These are phyloP conservation scores for Phaseolus coccineus DNA, from an alignment of 331 rosid species.

Conservation along the genomic window DNA sequence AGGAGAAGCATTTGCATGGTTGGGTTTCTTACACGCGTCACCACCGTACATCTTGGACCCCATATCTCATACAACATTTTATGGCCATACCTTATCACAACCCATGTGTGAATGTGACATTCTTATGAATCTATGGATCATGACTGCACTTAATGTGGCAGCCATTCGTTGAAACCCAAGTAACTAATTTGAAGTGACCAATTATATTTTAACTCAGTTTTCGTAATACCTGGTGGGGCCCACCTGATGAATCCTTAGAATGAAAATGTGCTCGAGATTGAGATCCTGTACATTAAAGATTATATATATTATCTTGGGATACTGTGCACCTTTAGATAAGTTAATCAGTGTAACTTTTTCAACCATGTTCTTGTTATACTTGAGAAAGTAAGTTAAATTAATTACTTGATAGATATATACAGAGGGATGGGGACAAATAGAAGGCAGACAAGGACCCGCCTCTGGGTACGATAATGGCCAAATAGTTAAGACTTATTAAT, in stretches of 20 bases:
- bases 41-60: slow-evolving; percentile 30
- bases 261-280: slow-evolving; percentile 37
- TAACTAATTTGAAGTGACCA: slow-evolving; percentile 39
- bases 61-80: slow-evolving; percentile 30
- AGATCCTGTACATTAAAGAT: slow-evolving; percentile 18
- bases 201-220: slow-evolving; percentile 2
- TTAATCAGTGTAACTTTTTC: background rate
- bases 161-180: slow-evolving; percentile 43
- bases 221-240: slow-evolving; percentile 15
- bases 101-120: slow-evolving; percentile 42
- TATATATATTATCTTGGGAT: slow-evolving; percentile 18
- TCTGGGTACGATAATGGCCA: slow-evolving; percentile 17
- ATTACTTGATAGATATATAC: background rate
- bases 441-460: slow-evolving; percentile 11
- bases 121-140: slow-evolving; percentile 49
- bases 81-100: slow-evolving; percentile 46
- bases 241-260: slow-evolving; percentile 19
- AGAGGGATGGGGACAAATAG: slow-evolving; percentile 11
- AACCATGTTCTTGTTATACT: background rate
- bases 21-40: slow-evolving; percentile 52
- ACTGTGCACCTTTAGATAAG: slow-evolving; percentile 32
- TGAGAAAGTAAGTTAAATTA: background rate
- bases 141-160: slow-evolving; percentile 43
- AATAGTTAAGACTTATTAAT: slow-evolving; percentile 10
- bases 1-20: slow-evolving; percentile 31